Conservation (phyloP, 1,139 yeast genomes). For the Candida sanyaensis region DNA sequence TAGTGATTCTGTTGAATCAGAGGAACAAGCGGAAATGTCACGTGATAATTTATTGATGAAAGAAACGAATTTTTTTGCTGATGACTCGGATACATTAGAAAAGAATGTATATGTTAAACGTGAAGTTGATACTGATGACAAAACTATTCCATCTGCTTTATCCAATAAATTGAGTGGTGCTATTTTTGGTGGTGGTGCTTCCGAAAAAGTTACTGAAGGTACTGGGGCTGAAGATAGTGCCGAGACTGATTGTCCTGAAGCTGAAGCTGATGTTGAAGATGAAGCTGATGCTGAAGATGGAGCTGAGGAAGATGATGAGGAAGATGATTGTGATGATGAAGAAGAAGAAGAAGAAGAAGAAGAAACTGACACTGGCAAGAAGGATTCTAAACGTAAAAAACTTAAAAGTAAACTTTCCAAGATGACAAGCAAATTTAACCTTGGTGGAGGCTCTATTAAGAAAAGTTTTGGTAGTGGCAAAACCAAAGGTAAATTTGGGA, state of each 20-base stretch:
- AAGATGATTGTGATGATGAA: neutral
- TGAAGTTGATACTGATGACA: neutral
- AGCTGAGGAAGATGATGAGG: too few species aligned
- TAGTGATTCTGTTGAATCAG: neutral
- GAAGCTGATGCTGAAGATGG: neutral
- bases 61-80: neutral
- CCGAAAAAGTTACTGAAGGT: neutral
- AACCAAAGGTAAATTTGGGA: neutral
- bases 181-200: too few species aligned
- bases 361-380: neutral
- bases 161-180: neutral
- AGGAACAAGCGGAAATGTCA: constrained; percentile 1
- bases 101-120: neutral
- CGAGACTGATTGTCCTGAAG: neutral
- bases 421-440: neutral
- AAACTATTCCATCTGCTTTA: too few species aligned
- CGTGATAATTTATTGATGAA: neutral
- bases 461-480: neutral
- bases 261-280: constrained; percentile 1
- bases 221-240: neutral
- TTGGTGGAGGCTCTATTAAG: neutral
- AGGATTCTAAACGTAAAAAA: neutral
- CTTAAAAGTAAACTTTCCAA: constrained; percentile 5
- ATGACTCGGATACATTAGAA: neutral
- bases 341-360: neutral